A percentile compares a stretch with the other conserved stretches of the same genome.
These are phyloP conservation scores for Lagenidium giganteum DNA, from an alignment of 352 stramenopile genomes.

Conservation along the genomic window DNA sequence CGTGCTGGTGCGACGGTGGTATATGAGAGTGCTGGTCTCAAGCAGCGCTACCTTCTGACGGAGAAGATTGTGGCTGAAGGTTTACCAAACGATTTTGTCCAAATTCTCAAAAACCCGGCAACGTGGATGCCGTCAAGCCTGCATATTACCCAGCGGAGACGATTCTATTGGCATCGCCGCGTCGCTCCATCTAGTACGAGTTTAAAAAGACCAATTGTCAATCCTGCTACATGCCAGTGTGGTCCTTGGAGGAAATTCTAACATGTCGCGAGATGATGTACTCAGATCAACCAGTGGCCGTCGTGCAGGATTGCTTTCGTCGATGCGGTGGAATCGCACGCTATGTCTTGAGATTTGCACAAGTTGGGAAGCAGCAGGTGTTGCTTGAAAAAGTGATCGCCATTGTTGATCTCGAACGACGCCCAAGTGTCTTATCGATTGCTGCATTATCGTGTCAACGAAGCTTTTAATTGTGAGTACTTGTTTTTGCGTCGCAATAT, in stretches of 20 bases:
- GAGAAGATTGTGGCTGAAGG: constrained; percentile 12
- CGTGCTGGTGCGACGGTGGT: constrained; percentile 18
- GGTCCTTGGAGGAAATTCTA: constrained; percentile 18
- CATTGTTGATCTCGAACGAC: constrained; percentile 5
- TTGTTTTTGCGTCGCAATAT: constrained; percentile 12
- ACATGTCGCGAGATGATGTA: constrained; percentile 17
- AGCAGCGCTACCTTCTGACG: constrained; percentile 5
- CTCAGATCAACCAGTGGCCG: not conserved
- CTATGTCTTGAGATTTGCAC: constrained; percentile 4
- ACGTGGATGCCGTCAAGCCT: constrained; percentile 24
- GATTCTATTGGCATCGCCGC: constrained; percentile 22
- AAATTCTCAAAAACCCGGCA: constrained; percentile 17
- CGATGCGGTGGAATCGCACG: constrained; percentile 18
- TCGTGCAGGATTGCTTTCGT: constrained; percentile 18
- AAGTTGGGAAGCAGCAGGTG: not conserved
- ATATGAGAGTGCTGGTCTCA: constrained; percentile 13
- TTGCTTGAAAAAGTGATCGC: constrained; percentile 5
- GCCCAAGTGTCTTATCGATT: constrained; percentile 5
- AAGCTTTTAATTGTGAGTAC: constrained; percentile 5
- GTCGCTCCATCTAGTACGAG: constrained; percentile 13
- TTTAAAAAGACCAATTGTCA: constrained; percentile 24
- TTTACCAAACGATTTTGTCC: constrained; percentile 17
- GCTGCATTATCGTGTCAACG: constrained; percentile 5
- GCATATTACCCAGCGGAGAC: constrained; percentile 17
- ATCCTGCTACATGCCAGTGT: constrained; percentile 19